These are phyloP conservation scores for Trichoderma gamsii DNA, from an alignment of 495 filamentous ascomycete genomes.

Conservation along the genomic window DNA sequence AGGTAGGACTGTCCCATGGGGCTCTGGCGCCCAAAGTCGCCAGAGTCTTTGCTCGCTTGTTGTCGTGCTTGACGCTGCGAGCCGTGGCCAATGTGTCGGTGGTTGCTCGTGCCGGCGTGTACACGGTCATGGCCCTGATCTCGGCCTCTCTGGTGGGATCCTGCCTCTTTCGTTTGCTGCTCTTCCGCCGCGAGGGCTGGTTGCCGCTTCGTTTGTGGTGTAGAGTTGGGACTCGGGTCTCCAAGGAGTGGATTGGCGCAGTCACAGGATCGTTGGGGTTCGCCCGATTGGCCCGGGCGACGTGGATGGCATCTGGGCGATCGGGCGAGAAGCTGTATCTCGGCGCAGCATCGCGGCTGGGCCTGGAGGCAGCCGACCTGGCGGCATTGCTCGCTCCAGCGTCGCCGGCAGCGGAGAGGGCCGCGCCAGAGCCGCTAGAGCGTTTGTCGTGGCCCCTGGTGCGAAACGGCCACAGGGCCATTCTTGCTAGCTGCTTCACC, in stretches of 20 bases:
- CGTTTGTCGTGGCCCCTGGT: conserved; percentile 53
- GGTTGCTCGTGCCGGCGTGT: conserved; percentile 55
- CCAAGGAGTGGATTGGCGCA: neutral
- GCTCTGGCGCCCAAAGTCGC: conserved; percentile 26
- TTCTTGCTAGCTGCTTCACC: conserved; percentile 31
- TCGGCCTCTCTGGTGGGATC: conserved; percentile 76
- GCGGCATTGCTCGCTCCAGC: conserved; percentile 35
- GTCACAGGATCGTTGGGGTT: conserved; percentile 29
- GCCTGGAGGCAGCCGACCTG: conserved; percentile 28
- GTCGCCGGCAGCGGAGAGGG: conserved; percentile 26
- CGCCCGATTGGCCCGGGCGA: conserved; percentile 27
- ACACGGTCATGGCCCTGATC: conserved; percentile 75
- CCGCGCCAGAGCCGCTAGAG: conserved; percentile 30
- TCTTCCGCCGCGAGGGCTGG: conserved; percentile 58
- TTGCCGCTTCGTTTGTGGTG: conserved; percentile 50
- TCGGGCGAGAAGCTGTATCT: conserved; percentile 52
- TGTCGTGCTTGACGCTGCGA: conserved; percentile 56
- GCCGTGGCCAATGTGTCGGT: conserved; percentile 43
- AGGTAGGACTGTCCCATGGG: conserved; percentile 53
- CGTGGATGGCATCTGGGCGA: conserved; percentile 40
- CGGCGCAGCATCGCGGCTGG: conserved; percentile 43
- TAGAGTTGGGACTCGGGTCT: conserved; percentile 47
- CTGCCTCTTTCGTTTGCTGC: conserved; percentile 68
- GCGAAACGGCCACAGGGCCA: conserved; percentile 76
- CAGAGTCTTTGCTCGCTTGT: conserved; percentile 49